These are phyloP conservation scores for Trichosporon sp. DNA, from an alignment of 1,284 basidiomycete species.

Conservation along the genomic window DNA sequence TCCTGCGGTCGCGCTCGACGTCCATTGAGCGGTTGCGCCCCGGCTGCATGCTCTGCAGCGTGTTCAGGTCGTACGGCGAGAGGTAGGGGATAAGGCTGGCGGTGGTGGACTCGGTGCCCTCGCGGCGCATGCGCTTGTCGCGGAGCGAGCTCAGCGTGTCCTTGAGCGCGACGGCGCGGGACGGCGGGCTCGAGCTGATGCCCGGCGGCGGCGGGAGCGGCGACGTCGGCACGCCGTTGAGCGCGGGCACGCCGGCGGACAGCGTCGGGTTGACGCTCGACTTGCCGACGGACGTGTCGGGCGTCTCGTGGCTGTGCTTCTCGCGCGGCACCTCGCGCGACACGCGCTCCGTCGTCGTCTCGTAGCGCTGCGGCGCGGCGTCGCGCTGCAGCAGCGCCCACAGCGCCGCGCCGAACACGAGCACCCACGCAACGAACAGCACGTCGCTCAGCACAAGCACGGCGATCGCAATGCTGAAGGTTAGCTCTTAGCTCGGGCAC, in stretches of 20 bases:
- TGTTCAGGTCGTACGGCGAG: background rate
- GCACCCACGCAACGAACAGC: background rate
- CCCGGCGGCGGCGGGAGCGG: background rate
- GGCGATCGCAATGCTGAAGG: background rate
- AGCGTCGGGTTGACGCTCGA: constrained; percentile 1
- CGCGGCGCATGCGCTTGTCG: background rate
- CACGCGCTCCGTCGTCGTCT: background rate
- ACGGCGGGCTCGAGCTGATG: background rate
- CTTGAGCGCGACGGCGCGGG: background rate
- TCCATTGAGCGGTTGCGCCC: background rate
- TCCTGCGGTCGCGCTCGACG: background rate
- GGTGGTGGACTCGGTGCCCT: background rate
- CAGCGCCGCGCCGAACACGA: background rate
- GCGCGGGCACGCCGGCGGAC: background rate
- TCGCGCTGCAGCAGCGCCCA: background rate
- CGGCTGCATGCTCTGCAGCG: background rate
- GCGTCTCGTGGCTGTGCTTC: background rate
- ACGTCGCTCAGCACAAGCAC: background rate
- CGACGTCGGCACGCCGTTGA: background rate
- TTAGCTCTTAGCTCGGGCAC: background rate
- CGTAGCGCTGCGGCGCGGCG: background rate
- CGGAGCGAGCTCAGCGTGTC: background rate
- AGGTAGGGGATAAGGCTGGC: background rate
- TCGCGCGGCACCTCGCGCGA: background rate
- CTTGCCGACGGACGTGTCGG: background rate